phyloP scores from a whole-genome alignment of 2,329 filamentous ascomycete species.

The Hyphodiscus sp. region DNA sequence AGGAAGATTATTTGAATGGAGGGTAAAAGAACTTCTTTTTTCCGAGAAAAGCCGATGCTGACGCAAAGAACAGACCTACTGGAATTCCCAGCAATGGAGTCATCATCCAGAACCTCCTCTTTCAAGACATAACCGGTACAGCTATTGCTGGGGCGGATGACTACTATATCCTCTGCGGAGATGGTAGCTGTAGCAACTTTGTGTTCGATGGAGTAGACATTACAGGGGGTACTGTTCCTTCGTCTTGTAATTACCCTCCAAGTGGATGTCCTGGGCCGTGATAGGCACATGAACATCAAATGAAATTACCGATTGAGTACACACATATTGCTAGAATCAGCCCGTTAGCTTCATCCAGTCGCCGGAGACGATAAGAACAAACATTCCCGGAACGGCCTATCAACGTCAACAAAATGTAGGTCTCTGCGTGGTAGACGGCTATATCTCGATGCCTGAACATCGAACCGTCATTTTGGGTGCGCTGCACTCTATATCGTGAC shows the following conservation, averaged over 20 bases:
- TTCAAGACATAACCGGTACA: conserved; percentile 31
- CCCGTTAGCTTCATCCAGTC: no score
- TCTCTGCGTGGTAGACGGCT: no score
- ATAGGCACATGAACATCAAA: not conserved
- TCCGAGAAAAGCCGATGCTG: not conserved
- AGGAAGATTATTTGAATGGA: conserved; percentile 45
- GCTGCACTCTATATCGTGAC: not conserved
- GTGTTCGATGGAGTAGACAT: not conserved
- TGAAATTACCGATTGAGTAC: no score
- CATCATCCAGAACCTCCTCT: conserved; percentile 23
- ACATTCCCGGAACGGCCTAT: no score
- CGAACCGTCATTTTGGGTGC: no score
- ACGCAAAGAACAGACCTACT: conserved; percentile 18
- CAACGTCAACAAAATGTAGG: no score
- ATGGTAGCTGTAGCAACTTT: conserved; percentile 25
- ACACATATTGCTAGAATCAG: no score
- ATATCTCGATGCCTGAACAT: no score
- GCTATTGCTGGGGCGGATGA: conserved; percentile 26
- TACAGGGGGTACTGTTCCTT: not conserved
- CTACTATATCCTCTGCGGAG: conserved; percentile 34
- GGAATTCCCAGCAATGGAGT: conserved; percentile 33
- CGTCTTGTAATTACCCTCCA: not conserved
- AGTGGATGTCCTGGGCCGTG: not conserved
- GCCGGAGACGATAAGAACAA: no score
- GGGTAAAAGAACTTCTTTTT: conserved; percentile 10